Percentiles rank a stretch among this genome's conserved stretches.
phyloP scores from a whole-genome alignment of 2,329 filamentous ascomycete genomes.

The Dothistroma septosporum region DNA sequence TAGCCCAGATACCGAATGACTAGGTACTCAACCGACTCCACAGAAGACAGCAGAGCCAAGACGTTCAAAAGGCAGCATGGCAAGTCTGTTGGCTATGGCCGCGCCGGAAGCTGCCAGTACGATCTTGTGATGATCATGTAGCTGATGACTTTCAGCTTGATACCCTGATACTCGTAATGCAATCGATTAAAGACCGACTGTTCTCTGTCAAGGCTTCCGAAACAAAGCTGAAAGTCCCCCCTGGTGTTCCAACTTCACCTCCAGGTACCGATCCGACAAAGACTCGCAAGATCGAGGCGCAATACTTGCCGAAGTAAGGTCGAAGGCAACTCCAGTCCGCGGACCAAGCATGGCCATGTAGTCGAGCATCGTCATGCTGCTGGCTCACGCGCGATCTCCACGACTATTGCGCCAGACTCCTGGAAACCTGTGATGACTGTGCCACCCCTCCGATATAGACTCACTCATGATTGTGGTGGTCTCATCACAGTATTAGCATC shows the following conservation, averaged over 20 bases:
- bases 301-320: too few species aligned
- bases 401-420: too few species aligned
- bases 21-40: neutral
- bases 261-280: neutral
- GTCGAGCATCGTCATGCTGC: too few species aligned
- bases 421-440: too few species aligned
- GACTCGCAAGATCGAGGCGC: neutral
- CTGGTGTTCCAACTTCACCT: conserved; percentile 9
- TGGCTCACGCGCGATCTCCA: too few species aligned
- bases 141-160: conserved; percentile 6
- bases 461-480: too few species aligned
- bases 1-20: neutral
- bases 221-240: conserved; percentile 18
- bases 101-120: neutral
- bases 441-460: too few species aligned
- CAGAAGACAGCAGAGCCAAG: neutral
- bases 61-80: neutral
- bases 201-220: conserved; percentile 18
- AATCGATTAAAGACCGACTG: conserved; percentile 23
- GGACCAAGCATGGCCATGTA: too few species aligned
- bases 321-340: neutral
- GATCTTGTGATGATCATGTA: neutral
- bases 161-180: conserved; percentile 18
- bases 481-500: too few species aligned
- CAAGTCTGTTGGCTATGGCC: neutral